A percentile compares a stretch with the other conserved stretches of the same genome.
Conservation (phyloP, 306 rosid species). For the Cyamopsis tetragonoloba region DNA sequence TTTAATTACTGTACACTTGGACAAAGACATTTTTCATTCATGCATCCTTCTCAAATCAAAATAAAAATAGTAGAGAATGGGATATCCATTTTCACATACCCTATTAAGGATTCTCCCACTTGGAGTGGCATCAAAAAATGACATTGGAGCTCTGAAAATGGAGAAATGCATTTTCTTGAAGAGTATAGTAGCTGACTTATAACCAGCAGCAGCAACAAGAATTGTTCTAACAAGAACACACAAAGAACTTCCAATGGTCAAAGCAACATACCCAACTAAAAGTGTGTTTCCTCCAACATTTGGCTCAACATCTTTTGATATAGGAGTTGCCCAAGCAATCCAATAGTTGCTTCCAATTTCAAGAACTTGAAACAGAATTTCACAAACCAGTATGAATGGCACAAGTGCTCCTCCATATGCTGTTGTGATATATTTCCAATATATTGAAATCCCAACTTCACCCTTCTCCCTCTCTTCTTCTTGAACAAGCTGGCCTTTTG, state of each 20-base stretch:
- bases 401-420: conserved; percentile 62
- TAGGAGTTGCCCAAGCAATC: conserved; percentile 79
- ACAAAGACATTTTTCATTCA: no score
- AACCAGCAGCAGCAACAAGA: conserved; percentile 42
- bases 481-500: conserved; percentile 62
- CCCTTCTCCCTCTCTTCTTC: conserved; percentile 77
- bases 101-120: conserved; percentile 62
- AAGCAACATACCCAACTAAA: conserved; percentile 39
- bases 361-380: conserved; percentile 42
- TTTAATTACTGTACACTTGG: no score
- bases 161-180: conserved; percentile 53
- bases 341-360: conserved; percentile 70
- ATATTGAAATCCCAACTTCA: conserved; percentile 47
- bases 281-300: conserved; percentile 30
- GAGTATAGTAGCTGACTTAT: conserved; percentile 55
- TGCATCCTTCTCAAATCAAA: no score
- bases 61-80: no score
- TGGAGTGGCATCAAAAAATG: conserved; percentile 68
- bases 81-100: conserved; percentile 31
- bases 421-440: conserved; percentile 51
- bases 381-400: conserved; percentile 49
- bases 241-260: conserved; percentile 50
- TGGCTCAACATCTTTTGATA: conserved; percentile 35
- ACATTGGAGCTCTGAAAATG: conserved; percentile 71
- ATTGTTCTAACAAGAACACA: conserved; percentile 35